Conservation (phyloP, 2,329 filamentous ascomycete genomes). For the Westerdykella aurantiaca region DNA sequence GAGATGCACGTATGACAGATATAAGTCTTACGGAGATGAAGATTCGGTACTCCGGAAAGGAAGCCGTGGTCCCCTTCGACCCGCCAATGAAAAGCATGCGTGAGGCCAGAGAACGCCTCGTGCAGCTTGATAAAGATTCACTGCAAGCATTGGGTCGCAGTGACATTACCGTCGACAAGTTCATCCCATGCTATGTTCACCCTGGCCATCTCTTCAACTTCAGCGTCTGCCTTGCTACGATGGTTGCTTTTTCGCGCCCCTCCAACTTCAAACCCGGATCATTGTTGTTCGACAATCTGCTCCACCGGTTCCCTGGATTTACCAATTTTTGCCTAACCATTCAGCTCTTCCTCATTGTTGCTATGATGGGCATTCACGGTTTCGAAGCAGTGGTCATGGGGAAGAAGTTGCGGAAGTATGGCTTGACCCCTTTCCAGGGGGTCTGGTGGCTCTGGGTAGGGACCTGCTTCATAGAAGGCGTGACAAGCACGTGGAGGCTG, state of each 20-base stretch:
- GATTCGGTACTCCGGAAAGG: constrained; percentile 49
- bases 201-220: constrained; percentile 49
- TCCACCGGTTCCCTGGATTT: constrained; percentile 50
- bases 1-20: constrained; percentile 58
- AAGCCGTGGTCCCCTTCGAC: constrained; percentile 54
- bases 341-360: constrained; percentile 53
- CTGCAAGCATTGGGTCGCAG: constrained; percentile 57
- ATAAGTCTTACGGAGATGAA: constrained; percentile 59
- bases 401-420: constrained; percentile 46
- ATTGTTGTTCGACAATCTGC: constrained; percentile 38
- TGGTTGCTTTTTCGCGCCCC: constrained; percentile 24
- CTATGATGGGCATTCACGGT: constrained; percentile 60
- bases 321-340: constrained; percentile 54
- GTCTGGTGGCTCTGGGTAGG: constrained; percentile 53
- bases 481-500: constrained; percentile 42
- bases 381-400: constrained; percentile 54
- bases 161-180: constrained; percentile 51
- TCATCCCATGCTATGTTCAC: constrained; percentile 45
- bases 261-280: constrained; percentile 33
- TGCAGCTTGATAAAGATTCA: constrained; percentile 63
- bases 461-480: constrained; percentile 50
- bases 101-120: constrained; percentile 64
- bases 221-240: constrained; percentile 34
- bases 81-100: constrained; percentile 64
- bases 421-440: constrained; percentile 44